Evolutionary conservation across 108 stramenopile genomes (phyloP).

Genomic region (Cyclotella baltica): DNA sequence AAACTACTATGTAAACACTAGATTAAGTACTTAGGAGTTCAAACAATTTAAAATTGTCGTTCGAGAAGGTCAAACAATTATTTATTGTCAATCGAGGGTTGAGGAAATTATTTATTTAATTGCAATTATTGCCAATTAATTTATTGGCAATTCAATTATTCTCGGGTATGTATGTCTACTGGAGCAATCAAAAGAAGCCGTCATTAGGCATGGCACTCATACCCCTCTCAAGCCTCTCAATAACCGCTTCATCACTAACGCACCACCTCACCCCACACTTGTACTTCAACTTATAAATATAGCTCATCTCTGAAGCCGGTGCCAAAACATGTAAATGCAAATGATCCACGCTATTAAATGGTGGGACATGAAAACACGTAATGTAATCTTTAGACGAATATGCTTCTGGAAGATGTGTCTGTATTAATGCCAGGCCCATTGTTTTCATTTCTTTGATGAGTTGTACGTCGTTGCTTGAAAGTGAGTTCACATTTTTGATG

Average conservation of each 20-base stretch:
- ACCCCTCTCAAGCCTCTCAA: slow-evolving; percentile 45
- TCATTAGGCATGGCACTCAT: slow-evolving; percentile 26
- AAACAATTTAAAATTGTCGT: no score
- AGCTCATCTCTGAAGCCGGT: slow-evolving; percentile 64
- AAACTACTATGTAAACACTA: no score
- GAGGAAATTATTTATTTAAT: no score
- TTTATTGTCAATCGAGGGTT: no score
- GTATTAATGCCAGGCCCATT: slow-evolving; percentile 56
- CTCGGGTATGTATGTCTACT: no score
- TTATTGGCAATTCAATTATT: no score
- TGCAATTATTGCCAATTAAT: no score
- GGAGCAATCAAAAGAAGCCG: no score
- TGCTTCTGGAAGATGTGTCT: slow-evolving; percentile 52
- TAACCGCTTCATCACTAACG: slow-evolving; percentile 42
- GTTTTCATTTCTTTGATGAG: slow-evolving; percentile 62
- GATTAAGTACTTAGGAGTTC: no score
- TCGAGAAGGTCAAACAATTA: no score
- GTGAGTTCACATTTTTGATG: slow-evolving; percentile 44
- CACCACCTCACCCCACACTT: slow-evolving; percentile 61
- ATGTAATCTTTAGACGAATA: slow-evolving; percentile 57
- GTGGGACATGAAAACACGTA: slow-evolving; percentile 76
- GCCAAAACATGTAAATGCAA: slow-evolving; percentile 85
- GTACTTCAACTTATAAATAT: slow-evolving; percentile 57
- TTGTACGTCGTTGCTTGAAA: slow-evolving; percentile 34
- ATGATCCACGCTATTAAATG: slow-evolving; percentile 76